Evolutionary conservation across 805 yeast species (phyloP).

Genomic region (Pichia insulana): DNA sequence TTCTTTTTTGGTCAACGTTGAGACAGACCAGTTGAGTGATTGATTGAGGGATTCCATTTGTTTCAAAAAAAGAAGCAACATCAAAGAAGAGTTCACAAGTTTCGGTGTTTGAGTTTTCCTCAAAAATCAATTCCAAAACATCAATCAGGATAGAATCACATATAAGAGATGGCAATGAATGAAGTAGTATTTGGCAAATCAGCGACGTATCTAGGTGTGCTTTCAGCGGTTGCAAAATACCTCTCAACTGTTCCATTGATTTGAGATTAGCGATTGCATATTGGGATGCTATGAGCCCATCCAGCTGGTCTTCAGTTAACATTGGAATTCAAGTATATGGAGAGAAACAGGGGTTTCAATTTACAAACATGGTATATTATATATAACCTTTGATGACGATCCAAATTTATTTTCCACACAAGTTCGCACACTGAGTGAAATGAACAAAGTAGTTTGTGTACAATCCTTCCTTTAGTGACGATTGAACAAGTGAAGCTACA

Average conservation of each 20-base stretch:
- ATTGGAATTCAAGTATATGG: no score
- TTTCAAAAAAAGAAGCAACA: not conserved
- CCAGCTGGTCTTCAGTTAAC: no score
- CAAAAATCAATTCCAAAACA: not conserved
- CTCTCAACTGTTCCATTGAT: not conserved
- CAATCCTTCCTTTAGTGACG: slow-evolving; percentile 8
- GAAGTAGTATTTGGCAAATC: not conserved
- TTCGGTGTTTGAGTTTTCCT: not conserved
- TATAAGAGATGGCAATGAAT: not conserved
- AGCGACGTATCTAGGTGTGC: not conserved
- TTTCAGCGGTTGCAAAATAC: not conserved
- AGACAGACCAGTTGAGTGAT: not conserved
- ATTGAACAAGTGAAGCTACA: no score
- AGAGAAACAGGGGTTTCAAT: no score
- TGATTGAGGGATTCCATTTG: not conserved
- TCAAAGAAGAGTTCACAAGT: not conserved
- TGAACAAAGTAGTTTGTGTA: slow-evolving; percentile 21
- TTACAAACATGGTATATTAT: no score
- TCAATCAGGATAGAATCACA: not conserved
- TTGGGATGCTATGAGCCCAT: no score
- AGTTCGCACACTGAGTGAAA: slow-evolving; percentile 12
- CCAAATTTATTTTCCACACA: not conserved
- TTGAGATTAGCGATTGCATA: not conserved
- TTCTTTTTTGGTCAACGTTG: not conserved
- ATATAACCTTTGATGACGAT: no score